A percentile compares a stretch with the other conserved stretches of the same genome.
phyloP scores from a whole-genome alignment of 768 basidiomycete genomes.

The Lactarius sanguifluus region DNA sequence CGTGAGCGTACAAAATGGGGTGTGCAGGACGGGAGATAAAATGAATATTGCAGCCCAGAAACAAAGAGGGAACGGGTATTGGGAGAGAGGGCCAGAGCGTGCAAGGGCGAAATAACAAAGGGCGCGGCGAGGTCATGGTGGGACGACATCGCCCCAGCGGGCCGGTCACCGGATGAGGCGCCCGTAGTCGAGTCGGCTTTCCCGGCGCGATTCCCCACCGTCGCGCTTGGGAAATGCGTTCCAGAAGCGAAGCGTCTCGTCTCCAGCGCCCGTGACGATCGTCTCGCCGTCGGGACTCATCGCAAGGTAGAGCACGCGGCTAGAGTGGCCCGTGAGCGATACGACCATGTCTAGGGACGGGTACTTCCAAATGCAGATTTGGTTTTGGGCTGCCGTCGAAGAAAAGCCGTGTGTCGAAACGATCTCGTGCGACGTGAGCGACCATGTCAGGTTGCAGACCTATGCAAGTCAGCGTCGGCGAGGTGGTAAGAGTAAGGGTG shows the following conservation, averaged over 20 bases:
- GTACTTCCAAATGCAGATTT: constrained; percentile 95
- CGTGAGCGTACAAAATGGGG: constrained; percentile 22
- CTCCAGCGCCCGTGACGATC: constrained; percentile 96
- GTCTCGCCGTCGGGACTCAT: constrained; percentile 98
- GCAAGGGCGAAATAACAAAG: background rate
- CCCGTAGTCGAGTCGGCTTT: constrained; percentile 48
- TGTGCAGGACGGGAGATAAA: background rate
- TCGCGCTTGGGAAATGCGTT: constrained; percentile 89
- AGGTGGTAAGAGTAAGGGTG: background rate
- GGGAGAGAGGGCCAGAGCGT: background rate
- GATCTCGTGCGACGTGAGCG: constrained; percentile 90
- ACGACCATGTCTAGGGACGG: constrained; percentile 93
- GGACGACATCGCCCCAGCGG: background rate
- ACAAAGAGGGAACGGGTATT: constrained; percentile 15
- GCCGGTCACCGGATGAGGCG: constrained; percentile 39
- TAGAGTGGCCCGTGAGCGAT: constrained; percentile 90
- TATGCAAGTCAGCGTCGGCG: constrained; percentile 34
- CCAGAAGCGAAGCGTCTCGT: constrained; percentile 97
- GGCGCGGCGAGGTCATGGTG: background rate
- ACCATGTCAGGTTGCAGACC: constrained; percentile 99
- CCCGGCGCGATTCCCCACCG: constrained; percentile 37
- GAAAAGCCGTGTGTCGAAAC: constrained; percentile 98
- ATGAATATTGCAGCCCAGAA: constrained; percentile 20
- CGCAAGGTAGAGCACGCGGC: constrained; percentile 94
- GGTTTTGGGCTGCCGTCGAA: constrained; percentile 90